Percentiles rank a stretch among this genome's conserved stretches.
Conservation (phyloP, 176 grass and related monocot genomes). For the Phyllostachys edulis region DNA sequence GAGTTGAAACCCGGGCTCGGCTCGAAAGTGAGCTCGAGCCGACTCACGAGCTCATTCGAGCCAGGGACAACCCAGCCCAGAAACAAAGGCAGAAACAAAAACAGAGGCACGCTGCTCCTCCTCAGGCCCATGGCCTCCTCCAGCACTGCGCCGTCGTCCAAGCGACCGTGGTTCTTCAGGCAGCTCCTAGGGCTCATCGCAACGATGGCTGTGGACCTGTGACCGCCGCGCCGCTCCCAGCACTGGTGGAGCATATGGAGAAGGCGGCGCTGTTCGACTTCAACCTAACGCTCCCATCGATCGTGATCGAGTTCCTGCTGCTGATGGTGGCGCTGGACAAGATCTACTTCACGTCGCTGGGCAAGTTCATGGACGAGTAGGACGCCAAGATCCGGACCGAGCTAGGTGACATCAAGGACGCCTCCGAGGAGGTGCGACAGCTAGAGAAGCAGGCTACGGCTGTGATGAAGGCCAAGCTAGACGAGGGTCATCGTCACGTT, state of each 20-base stretch:
- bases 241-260: slow-evolving; percentile 90
- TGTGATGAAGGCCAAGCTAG: slow-evolving; percentile 70
- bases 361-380: slow-evolving; percentile 95
- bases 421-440: slow-evolving; percentile 85
- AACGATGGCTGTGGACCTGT: slow-evolving; percentile 43
- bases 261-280: slow-evolving; percentile 94
- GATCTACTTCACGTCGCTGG: slow-evolving; percentile 88
- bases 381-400: slow-evolving; percentile 85
- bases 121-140: slow-evolving; percentile 42
- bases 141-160: neutral
- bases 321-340: slow-evolving; percentile 99
- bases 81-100: too few species aligned
- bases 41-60: too few species aligned
- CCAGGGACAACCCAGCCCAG: too few species aligned
- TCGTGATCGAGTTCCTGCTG: slow-evolving; percentile 83
- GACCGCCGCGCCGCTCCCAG: slow-evolving; percentile 60
- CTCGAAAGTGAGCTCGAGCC: too few species aligned
- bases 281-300: slow-evolving; percentile 82
- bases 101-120: neutral
- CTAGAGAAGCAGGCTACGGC: slow-evolving; percentile 80
- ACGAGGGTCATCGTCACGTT: slow-evolving; percentile 65
- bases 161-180: neutral
- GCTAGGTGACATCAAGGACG: slow-evolving; percentile 89
- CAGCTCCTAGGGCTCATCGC: slow-evolving; percentile 43
- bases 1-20: too few species aligned